Evolutionary conservation across 768 basidiomycete species (phyloP).

Genomic region (Boletus vermiculosoides): DNA sequence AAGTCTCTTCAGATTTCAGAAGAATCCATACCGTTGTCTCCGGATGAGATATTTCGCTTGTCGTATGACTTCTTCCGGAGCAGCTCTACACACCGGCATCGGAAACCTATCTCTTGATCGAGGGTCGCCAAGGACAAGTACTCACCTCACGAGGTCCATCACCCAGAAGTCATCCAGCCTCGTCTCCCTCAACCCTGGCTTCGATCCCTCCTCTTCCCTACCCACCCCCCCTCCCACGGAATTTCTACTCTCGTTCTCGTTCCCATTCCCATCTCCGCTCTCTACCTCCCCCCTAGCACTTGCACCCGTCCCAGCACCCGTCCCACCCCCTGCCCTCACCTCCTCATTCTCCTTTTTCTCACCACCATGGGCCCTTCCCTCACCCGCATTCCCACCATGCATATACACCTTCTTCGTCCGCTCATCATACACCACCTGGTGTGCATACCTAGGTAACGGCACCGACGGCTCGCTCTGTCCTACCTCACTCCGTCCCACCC

Average conservation of each 20-base stretch:
- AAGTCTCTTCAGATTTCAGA: background rate
- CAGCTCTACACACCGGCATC: slow-evolving; percentile 43
- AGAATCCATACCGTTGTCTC: slow-evolving; percentile 61
- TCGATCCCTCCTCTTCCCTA: slow-evolving; percentile 13
- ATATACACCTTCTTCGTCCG: slow-evolving; percentile 55
- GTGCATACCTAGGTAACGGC: slow-evolving; percentile 69
- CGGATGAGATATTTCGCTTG: slow-evolving; percentile 63
- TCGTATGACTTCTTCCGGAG: slow-evolving; percentile 60
- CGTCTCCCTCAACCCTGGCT: slow-evolving; percentile 33
- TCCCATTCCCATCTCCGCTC: background rate
- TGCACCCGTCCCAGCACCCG: background rate
- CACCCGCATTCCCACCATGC: slow-evolving; percentile 76
- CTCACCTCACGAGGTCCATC: slow-evolving; percentile 66
- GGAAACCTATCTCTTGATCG: background rate
- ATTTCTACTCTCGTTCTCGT: background rate
- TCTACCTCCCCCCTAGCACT: background rate
- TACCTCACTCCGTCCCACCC: background rate
- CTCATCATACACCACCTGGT: slow-evolving; percentile 74
- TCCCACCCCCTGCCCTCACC: background rate
- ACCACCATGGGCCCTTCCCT: slow-evolving; percentile 18
- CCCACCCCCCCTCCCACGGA: slow-evolving; percentile 15
- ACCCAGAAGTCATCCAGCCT: slow-evolving; percentile 79
- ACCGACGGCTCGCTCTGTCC: slow-evolving; percentile 25
- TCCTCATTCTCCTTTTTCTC: slow-evolving; percentile 28
- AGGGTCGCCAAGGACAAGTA: background rate